Conservation (phyloP, 768 basidiomycete species). For the Tulasnella sp. region DNA sequence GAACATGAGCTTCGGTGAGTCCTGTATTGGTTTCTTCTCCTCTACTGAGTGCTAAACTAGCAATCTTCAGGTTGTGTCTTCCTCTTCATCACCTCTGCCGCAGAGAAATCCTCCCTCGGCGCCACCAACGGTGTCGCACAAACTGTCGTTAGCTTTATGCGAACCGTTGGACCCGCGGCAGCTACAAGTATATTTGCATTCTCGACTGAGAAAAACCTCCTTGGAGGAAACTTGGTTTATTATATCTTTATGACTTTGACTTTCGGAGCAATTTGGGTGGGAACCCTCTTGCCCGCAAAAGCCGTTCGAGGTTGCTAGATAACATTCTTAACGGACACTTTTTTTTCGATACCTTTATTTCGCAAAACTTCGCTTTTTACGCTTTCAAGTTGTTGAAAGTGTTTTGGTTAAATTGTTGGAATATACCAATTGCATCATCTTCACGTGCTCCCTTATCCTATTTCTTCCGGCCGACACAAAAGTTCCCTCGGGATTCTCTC, state of each 20-base stretch:
- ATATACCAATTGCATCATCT: background rate
- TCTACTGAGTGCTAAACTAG: background rate
- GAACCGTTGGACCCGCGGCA: conserved; percentile 12
- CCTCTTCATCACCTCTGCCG: conserved; percentile 14
- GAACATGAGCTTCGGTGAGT: conserved; percentile 14
- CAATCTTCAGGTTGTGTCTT: conserved; percentile 10
- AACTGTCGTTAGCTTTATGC: conserved; percentile 8
- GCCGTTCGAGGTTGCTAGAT: too few species aligned
- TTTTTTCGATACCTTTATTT: conserved; percentile 4
- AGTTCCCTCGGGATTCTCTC: background rate
- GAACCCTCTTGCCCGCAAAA: conserved; percentile 5
- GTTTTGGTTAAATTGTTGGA: background rate
- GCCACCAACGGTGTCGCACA: conserved; percentile 15
- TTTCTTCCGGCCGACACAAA: background rate
- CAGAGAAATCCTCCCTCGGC: conserved; percentile 12
- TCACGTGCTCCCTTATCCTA: background rate
- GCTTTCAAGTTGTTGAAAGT: background rate
- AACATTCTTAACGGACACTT: too few species aligned
- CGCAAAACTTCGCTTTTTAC: background rate
- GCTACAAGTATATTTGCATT: conserved; percentile 15
- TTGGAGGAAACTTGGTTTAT: conserved; percentile 14
- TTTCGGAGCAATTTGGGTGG: background rate
- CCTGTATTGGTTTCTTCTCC: background rate
- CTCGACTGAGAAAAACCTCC: conserved; percentile 11
- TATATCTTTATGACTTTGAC: conserved; percentile 1